phyloP scores from a whole-genome alignment of 176 grass and related monocot species.

The Guadua angustifolia region DNA sequence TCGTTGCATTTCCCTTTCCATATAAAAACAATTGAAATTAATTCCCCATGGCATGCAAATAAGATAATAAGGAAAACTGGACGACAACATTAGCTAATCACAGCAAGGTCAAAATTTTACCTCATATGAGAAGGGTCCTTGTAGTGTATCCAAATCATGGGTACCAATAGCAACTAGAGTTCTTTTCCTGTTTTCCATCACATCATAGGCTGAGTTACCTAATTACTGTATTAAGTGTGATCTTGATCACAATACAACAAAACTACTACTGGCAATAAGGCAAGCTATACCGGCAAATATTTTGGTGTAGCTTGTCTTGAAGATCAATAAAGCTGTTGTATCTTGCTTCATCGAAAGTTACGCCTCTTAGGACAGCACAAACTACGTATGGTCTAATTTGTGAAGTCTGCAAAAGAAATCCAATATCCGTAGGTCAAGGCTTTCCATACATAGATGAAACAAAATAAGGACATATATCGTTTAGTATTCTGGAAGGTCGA shows the following conservation, averaged over 20 bases:
- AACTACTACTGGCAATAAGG: not conserved
- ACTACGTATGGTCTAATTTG: conserved; percentile 87
- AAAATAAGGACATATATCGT: conserved; percentile 14
- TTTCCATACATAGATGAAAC: conserved; percentile 12
- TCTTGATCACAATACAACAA: conserved; percentile 28
- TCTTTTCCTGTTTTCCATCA: conserved; percentile 68
- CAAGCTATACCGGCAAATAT: conserved; percentile 86
- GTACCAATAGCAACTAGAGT: conserved; percentile 97
- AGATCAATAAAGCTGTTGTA: conserved; percentile 99
- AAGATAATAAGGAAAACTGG: conserved; percentile 16
- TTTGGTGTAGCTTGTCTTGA: conserved; percentile 99
- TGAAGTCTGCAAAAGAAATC: conserved; percentile 61
- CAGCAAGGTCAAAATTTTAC: conserved; percentile 48
- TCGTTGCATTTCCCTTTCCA: conserved; percentile 1
- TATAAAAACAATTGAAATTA: not conserved
- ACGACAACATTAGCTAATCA: not conserved
- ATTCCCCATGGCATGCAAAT: not conserved
- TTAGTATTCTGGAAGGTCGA: not conserved
- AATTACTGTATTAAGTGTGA: conserved; percentile 28
- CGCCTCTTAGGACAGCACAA: conserved; percentile 85
- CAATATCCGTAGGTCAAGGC: conserved; percentile 22
- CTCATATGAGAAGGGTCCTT: conserved; percentile 93
- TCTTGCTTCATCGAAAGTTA: conserved; percentile 88
- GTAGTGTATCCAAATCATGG: conserved; percentile 89
- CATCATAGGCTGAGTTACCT: conserved; percentile 4